A percentile compares a stretch with the other conserved stretches of the same genome.
Evolutionary conservation across 768 basidiomycete species (phyloP).

Genomic region (Lentinula boryana): DNA sequence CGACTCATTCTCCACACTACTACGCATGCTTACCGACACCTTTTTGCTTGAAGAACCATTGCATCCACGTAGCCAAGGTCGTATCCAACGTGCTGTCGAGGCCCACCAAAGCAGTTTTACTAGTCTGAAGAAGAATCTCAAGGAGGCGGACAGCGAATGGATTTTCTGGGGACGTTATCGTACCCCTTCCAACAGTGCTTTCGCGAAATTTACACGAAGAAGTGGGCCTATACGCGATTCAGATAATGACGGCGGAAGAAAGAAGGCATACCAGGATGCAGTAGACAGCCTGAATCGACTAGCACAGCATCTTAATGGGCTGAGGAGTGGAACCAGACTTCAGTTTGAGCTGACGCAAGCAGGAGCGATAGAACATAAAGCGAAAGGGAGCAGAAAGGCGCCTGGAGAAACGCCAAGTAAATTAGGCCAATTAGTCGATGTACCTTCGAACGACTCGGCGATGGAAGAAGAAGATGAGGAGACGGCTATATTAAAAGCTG

Average conservation of each 20-base stretch:
- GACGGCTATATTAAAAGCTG: slow-evolving; percentile 46
- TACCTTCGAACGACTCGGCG: background rate
- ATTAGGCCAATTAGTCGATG: background rate
- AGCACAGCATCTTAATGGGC: slow-evolving; percentile 89
- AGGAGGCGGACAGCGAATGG: slow-evolving; percentile 87
- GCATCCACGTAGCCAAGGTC: slow-evolving; percentile 49
- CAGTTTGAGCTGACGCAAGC: slow-evolving; percentile 80
- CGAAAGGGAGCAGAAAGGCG: slow-evolving; percentile 12
- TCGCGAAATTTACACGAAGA: background rate
- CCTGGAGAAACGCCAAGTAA: slow-evolving; percentile 7
- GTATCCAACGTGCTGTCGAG: slow-evolving; percentile 74
- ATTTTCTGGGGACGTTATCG: slow-evolving; percentile 25
- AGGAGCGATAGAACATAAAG: slow-evolving; percentile 21
- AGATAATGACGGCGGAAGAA: slow-evolving; percentile 22
- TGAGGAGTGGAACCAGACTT: slow-evolving; percentile 76
- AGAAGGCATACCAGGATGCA: slow-evolving; percentile 76
- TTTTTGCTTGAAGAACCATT: slow-evolving; percentile 77
- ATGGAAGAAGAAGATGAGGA: slow-evolving; percentile 28
- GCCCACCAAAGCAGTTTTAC: slow-evolving; percentile 89
- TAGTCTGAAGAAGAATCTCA: slow-evolving; percentile 77
- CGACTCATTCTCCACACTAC: slow-evolving; percentile 82
- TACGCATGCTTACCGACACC: slow-evolving; percentile 73
- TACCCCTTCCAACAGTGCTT: background rate
- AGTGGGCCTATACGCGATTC: background rate
- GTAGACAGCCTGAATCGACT: slow-evolving; percentile 83